Base-by-base conservation (phyloP, 208 protist species). In the Acanthamoeba rhysodes region DNA sequence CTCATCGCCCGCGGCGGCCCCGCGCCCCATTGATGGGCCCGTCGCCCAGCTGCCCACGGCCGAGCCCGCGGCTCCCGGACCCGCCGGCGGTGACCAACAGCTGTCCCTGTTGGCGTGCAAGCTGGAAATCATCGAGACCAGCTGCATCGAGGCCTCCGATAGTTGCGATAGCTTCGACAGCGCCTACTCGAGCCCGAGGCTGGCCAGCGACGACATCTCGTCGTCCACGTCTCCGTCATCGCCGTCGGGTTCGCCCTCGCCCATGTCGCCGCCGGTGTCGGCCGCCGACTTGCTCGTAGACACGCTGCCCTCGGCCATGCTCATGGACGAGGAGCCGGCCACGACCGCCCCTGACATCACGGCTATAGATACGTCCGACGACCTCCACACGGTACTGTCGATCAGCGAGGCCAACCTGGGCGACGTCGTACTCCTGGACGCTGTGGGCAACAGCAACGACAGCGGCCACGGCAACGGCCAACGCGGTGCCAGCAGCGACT, bases 321-420 rank as follows among this genome's bases (percentile, higher is more conserved):
- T 92, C 37, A 92, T 92, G 85, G 85, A 92, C 53, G 85, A 72
- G 85, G 85, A 92, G 48, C 14, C 55, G 14, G 37, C 64, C 64
- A 70, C 64, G 64, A 70, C 64, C 64, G 27, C 27, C 64, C 48
- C 14, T 14, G 48, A 16, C 14, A 14, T 14, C 48, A 53, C 48
- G 48, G 48, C 48, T 14, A 53, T 53, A 10, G 48, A n/a, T n/a
- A n/a, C 48, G 12, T 53, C 48, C 48, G 48, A 53, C 10, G 48
- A 53, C 48, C 48, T 53, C 48, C 48, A 53, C 48, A 53, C 48
- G 48, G 12, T 53, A 14, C 48, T 53, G 12, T 53, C 48, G 48
- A 27, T n/a, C 59, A 66, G 24, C 59, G 59, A 66, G 22, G 22
- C 16, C 59, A 27, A 27, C 8, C 59, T 66, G 59, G 59, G 22